Base-by-base conservation (phyloP, 768 basidiomycete species). In the Rhizopogon salebrosus region DNA sequence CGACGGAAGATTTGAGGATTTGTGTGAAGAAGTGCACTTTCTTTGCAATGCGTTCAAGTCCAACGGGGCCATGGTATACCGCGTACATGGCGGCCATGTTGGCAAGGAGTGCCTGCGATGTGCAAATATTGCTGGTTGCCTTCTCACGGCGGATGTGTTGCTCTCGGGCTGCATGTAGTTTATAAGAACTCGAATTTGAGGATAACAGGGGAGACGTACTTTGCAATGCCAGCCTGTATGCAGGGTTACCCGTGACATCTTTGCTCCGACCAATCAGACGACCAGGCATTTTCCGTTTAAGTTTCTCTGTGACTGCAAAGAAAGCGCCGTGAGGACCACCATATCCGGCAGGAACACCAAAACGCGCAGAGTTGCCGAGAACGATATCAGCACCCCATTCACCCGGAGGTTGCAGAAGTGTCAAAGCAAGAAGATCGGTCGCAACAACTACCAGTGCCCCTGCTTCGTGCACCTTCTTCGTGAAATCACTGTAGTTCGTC, bases 1-100 rank as follows among this genome's bases (percentile, higher is more conserved):
- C 82, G 41, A 95, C 75, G 1, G 80, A 70, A 2, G 74, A 67
- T 63, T 80, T 84, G 60, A 98, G 80, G 50, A 92, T 76, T 52
- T 86, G 84, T 0, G 97, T 88, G 60, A 92, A 82, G 18, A 84
- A 78, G 68, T 98, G 93, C n/a, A 98, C 90, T 71, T 90, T 92
- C 64, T 80, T 75, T 18, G 93, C 94, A 57, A 98, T 98, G 41
- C 83, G 82, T 53, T 77, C 74, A 26, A 99, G 78, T 53, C 95
- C 94, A 40, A 75, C 78, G 0, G 97, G 89, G 10, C 97, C 97
- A 64, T 99, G 97, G 68, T 97, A 98, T 20, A 98, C 83, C 6
- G 94, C 94, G 64, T 93, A 94, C 95, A 99, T 98, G 34, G 95
- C 94, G 18, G 97, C 92, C 92, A 98, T 98, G 72, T 99, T 99